Base-by-base conservation (phyloP, 331 rosid species). In the Dryas integrifolia region DNA sequence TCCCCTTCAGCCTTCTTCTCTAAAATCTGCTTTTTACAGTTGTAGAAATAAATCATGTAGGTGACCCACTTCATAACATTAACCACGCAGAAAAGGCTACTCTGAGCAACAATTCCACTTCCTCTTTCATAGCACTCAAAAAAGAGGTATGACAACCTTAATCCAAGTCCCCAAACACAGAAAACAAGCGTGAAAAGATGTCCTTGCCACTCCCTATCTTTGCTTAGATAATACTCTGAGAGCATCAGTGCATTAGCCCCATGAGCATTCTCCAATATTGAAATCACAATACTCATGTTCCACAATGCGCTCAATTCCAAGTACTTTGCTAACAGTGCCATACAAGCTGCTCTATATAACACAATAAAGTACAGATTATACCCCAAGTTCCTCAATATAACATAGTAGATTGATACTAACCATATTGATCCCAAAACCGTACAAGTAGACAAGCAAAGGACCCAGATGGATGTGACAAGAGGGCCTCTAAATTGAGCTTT, bases 221-320 rank as follows among this genome's bases (percentile, higher is more conserved):
- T 83, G 52, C 81, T 85, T 35, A 85, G 74, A 70, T 58, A 72
- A 57, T 30, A 30, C 35, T 68, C 68, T 4, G 86, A 80, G 10
- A 80, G 78, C 30, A 9, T 69, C 41, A 86, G 39, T 44, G 90
- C 86, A 61, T 78, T 77, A 44, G 65, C 9, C 14, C 92, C 90
- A 51, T 55, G 46, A 10, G 58, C 40, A 16, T 80, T 85, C n/a
- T 89, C 92, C 80, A 88, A 2, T 3, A 85, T 65, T 3, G 91
- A 88, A 58, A 88, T 58, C 69, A 85, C 85, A 65, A 85, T 67
- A 16, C 96, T 73, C 91, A 84, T 72, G 52, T 84, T 82, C 96
- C 96, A 86, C 47, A 78, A 65, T 58, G 79, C 79, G 76, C 86
- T 85, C 88, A 85, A 84, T 73, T 83, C 86, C 57, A 74, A 76